A percentile compares a stretch with the other conserved stretches of the same genome.
Evolutionary conservation across 2,329 filamentous ascomycete genomes (phyloP).

Genomic region (Fusarium keratoplasticum): DNA sequence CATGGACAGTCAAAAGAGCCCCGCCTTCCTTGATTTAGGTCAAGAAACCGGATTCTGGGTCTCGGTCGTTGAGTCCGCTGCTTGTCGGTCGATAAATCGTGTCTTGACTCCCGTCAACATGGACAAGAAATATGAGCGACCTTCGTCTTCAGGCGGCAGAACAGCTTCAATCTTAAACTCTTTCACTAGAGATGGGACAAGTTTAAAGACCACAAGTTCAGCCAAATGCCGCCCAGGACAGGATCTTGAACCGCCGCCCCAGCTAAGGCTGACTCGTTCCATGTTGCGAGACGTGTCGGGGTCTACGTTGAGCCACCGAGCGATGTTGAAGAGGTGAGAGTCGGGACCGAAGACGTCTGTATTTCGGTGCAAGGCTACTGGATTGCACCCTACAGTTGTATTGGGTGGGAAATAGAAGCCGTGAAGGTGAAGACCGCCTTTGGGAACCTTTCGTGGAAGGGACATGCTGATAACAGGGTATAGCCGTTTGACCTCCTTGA

Average conservation of each 20-base stretch:
- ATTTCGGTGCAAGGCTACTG: constrained; percentile 63
- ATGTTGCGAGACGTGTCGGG: constrained; percentile 49
- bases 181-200: constrained; percentile 54
- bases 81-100: constrained; percentile 47
- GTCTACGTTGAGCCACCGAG: constrained; percentile 59
- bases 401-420: constrained; percentile 56
- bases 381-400: constrained; percentile 63
- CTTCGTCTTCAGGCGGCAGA: constrained; percentile 53
- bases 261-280: constrained; percentile 62
- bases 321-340: constrained; percentile 57
- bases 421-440: constrained; percentile 51
- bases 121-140: constrained; percentile 63
- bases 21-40: no score
- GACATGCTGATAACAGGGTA: constrained; percentile 65
- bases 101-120: constrained; percentile 62
- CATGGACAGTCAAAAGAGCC: not conserved
- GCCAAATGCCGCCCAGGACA: constrained; percentile 65
- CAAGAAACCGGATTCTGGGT: fast-evolving
- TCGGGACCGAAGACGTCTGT: constrained; percentile 60
- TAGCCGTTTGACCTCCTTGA: constrained; percentile 64
- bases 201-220: constrained; percentile 61
- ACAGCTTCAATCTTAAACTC: constrained; percentile 58
- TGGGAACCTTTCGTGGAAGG: constrained; percentile 59
- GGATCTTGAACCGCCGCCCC: constrained; percentile 63
- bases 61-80: fast-evolving